A percentile compares a stretch with the other conserved stretches of the same genome.
Conservation (phyloP, 2,329 filamentous ascomycete species). For the Beauveria sp. region DNA sequence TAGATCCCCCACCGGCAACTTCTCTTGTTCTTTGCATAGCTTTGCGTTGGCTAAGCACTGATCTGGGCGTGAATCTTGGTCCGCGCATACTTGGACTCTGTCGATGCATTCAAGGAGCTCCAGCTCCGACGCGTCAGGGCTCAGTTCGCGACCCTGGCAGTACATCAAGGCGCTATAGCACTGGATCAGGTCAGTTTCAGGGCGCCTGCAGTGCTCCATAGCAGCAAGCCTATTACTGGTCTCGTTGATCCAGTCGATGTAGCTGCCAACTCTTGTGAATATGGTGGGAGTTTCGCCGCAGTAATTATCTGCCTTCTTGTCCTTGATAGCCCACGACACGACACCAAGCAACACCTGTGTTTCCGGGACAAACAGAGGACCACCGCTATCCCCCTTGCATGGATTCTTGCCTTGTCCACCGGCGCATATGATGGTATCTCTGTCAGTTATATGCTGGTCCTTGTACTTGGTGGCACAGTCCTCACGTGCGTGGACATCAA, state of each 20-base stretch:
- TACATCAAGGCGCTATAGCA: too few relatives aligned
- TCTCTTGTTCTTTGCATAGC: too few relatives aligned
- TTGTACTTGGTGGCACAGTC: neutral
- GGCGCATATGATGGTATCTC: neutral
- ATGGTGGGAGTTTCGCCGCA: neutral
- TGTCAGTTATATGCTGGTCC: neutral
- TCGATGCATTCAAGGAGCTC: too few relatives aligned
- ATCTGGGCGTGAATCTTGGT: too few relatives aligned
- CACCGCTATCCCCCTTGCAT: neutral
- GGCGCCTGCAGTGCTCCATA: too few relatives aligned
- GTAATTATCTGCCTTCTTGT: neutral
- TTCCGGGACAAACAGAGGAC: neutral
- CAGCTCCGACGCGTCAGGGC: too few relatives aligned
- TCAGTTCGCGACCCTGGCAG: too few relatives aligned
- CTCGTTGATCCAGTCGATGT: neutral
- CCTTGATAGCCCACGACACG: neutral
- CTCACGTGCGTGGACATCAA: neutral
- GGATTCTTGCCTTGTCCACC: neutral
- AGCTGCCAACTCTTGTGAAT: neutral
- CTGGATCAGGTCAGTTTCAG: too few relatives aligned
- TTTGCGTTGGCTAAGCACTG: too few relatives aligned
- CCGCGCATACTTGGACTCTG: too few relatives aligned
- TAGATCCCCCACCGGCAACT: too few relatives aligned
- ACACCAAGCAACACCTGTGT: neutral
- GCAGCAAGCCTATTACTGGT: too few relatives aligned